A percentile compares a stretch with the other conserved stretches of the same genome.
Evolutionary conservation across 176 grass and related monocot genomes (phyloP).

Genomic region (Carex scoparia): DNA sequence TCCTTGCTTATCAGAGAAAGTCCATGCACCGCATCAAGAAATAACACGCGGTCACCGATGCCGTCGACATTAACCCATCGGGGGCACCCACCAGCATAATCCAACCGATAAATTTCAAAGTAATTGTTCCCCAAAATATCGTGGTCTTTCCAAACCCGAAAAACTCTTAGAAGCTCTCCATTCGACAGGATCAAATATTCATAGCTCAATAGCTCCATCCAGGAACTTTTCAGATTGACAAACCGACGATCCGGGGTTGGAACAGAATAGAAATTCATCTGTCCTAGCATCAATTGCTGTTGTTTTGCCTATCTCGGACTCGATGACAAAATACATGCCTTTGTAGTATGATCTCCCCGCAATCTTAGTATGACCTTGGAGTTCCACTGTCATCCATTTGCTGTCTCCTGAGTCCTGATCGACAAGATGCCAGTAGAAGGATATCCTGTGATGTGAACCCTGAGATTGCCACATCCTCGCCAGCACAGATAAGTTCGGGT

Average conservation of each 20-base stretch:
- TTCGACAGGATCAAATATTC: background rate
- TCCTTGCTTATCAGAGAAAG: background rate
- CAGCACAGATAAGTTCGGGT: background rate
- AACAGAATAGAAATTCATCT: background rate
- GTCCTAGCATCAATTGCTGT: background rate
- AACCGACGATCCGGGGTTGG: background rate
- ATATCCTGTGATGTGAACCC: background rate
- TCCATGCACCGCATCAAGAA: constrained; percentile 9
- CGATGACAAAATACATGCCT: constrained; percentile 11
- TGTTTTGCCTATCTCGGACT: background rate
- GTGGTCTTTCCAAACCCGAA: background rate
- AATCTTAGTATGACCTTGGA: background rate
- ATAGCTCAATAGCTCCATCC: background rate
- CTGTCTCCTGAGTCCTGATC: background rate
- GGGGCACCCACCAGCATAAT: background rate
- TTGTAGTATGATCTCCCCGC: background rate
- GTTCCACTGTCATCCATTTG: constrained; percentile 1
- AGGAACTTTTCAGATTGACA: background rate
- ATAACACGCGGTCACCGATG: constrained; percentile 12
- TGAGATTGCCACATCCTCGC: constrained; percentile 3
- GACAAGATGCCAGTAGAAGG: background rate
- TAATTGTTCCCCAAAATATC: background rate
- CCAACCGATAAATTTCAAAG: constrained; percentile 17
- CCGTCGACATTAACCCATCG: background rate
- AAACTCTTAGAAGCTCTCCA: background rate